These are phyloP conservation scores for Edaphochlamys debaryana DNA, from an alignment of 139 green algal genomes.

Conservation along the genomic window DNA sequence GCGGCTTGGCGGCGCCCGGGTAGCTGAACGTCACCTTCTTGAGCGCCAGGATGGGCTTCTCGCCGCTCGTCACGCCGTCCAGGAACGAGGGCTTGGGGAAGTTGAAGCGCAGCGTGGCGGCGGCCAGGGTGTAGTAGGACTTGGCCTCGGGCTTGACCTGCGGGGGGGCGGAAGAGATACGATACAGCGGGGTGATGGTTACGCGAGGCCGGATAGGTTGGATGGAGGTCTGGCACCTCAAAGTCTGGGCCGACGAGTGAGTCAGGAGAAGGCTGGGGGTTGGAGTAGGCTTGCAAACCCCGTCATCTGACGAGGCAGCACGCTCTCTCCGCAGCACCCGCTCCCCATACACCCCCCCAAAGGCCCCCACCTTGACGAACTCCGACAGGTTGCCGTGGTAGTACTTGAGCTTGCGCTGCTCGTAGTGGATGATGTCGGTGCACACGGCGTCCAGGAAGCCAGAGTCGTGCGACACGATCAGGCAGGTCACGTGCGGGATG, in stretches of 20 bases:
- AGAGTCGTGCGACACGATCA: conserved; percentile 92
- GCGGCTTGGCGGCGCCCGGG: conserved; percentile 42
- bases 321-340: too few species aligned
- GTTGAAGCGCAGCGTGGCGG: conserved; percentile 77
- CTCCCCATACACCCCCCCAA: too few species aligned
- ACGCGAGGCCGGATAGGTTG: too few species aligned
- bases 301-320: too few species aligned
- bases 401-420: conserved; percentile 81
- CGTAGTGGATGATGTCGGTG: conserved; percentile 92
- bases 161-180: neutral
- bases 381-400: conserved; percentile 92
- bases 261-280: too few species aligned
- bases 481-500: conserved; percentile 72
- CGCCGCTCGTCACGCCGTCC: conserved; percentile 91
- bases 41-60: conserved; percentile 71
- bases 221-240: too few species aligned
- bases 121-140: conserved; percentile 86
- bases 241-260: too few species aligned
- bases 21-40: conserved; percentile 64
- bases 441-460: conserved; percentile 88
- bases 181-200: too few species aligned
- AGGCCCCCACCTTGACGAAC: conserved; percentile 91
- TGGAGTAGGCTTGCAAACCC: too few species aligned
- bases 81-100: conserved; percentile 88
- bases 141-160: conserved; percentile 80